Conservation (phyloP, 1,139 yeast genomes). For the Geotrichum citri-aurantii region DNA sequence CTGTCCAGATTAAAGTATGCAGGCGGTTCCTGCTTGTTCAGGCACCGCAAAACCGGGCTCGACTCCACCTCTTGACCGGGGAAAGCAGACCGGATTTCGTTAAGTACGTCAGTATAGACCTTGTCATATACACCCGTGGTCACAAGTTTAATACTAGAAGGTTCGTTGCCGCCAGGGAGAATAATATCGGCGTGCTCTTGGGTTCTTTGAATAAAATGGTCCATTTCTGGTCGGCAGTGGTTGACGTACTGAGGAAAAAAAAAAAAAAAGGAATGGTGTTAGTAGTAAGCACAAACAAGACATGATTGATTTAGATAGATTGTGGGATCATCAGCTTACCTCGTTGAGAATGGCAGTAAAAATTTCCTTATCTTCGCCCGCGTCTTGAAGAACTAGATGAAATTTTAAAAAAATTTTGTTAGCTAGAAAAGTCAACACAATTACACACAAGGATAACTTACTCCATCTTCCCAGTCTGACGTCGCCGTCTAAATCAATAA, state of each 20-base stretch:
- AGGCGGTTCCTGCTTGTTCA: conserved; percentile 6
- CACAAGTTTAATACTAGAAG: conserved; percentile 56
- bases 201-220: conserved; percentile 57
- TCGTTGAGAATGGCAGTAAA: conserved; percentile 51
- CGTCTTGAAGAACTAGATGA: conserved; percentile 29
- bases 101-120: conserved; percentile 29
- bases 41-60: background rate
- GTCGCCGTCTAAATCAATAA: conserved; percentile 84
- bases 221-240: conserved; percentile 59
- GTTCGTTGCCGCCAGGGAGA: conserved; percentile 63
- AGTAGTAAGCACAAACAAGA: background rate
- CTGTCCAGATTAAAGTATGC: conserved; percentile 3
- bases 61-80: conserved; percentile 2
- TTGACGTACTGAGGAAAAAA: conserved; percentile 13
- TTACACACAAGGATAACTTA: conserved; percentile 12
- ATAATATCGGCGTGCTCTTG: conserved; percentile 76
- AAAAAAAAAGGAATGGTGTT: background rate
- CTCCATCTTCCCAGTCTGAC: conserved; percentile 72
- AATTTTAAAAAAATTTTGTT: background rate
- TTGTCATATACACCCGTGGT: conserved; percentile 65
- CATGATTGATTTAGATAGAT: background rate
- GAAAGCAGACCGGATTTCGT: background rate
- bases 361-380: conserved; percentile 27
- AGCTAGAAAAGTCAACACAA: background rate
- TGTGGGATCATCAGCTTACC: conserved; percentile 2